Conservation (phyloP, 257 asterid species). For the Gentiana straminea region DNA sequence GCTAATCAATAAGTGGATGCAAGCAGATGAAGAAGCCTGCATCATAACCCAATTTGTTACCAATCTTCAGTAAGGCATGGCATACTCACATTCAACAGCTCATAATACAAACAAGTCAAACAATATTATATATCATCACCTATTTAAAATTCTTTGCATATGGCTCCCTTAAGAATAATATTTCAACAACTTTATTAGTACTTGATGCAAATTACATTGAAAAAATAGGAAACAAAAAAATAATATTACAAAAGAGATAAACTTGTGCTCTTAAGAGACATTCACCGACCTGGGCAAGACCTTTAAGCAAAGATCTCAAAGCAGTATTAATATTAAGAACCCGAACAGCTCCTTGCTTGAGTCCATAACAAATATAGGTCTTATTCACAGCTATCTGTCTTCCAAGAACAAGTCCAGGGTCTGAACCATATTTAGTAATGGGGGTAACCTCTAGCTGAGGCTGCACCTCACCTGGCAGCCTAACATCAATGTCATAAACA, state of each 20-base stretch:
- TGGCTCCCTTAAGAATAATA: too few relatives aligned
- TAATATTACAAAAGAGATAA: background rate
- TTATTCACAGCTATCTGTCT: slow-evolving; percentile 94
- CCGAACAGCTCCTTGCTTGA: slow-evolving; percentile 79
- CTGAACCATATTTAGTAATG: slow-evolving; percentile 88
- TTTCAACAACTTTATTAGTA: too few relatives aligned
- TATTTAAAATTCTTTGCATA: too few relatives aligned
- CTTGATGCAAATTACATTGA: too few relatives aligned
- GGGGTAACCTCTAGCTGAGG: slow-evolving; percentile 99
- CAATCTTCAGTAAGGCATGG: too few relatives aligned
- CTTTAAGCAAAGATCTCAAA: slow-evolving; percentile 87
- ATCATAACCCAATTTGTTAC: too few relatives aligned
- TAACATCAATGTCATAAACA: slow-evolving; percentile 67
- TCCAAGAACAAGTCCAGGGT: slow-evolving; percentile 88
- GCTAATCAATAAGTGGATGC: too few relatives aligned
- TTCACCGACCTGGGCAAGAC: slow-evolving; percentile 67
- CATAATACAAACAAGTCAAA: too few relatives aligned
- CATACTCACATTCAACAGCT: too few relatives aligned
- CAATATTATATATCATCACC: too few relatives aligned
- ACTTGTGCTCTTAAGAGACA: background rate
- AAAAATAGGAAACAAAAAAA: background rate
- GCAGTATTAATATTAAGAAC: slow-evolving; percentile 94
- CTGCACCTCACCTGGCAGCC: slow-evolving; percentile 84
- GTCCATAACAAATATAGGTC: slow-evolving; percentile 86
- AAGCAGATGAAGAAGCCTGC: too few relatives aligned